Conservation (phyloP, 306 rosid genomes). For the Carpinus fangiana region DNA sequence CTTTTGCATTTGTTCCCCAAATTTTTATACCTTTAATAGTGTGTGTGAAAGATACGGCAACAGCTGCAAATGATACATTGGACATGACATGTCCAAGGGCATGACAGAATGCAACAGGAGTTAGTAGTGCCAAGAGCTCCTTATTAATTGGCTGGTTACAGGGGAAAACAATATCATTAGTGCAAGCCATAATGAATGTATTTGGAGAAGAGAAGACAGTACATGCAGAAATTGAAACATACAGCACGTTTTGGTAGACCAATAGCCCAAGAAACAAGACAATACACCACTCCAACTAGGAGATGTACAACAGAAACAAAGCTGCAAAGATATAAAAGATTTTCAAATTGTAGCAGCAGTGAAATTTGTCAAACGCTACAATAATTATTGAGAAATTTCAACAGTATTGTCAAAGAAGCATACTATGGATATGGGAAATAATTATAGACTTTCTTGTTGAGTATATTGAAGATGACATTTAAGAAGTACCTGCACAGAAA, state of each 20-base stretch:
- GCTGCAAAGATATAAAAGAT: constrained; percentile 46
- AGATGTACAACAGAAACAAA: constrained; percentile 90
- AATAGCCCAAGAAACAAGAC: constrained; percentile 74
- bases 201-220: not conserved
- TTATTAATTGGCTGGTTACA: constrained; percentile 41
- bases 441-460: constrained; percentile 94
- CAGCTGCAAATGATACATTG: constrained; percentile 97
- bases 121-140: constrained; percentile 66
- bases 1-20: not conserved
- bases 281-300: constrained; percentile 82
- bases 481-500: constrained; percentile 74
- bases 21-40: constrained; percentile 68
- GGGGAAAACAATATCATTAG: not conserved
- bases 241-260: constrained; percentile 96
- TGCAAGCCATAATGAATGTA: constrained; percentile 7
- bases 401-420: constrained; percentile 25
- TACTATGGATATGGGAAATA: constrained; percentile 97
- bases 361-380: constrained; percentile 4
- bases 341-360: not conserved
- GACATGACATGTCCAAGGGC: constrained; percentile 95
- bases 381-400: not conserved
- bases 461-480: constrained; percentile 90
- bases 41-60: constrained; percentile 95
- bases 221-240: constrained; percentile 34
- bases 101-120: constrained; percentile 88